A percentile compares a stretch with the other conserved stretches of the same genome.
These are phyloP conservation scores for Mortierella polycephala DNA, from an alignment of 371 early-diverging fungal species.

Conservation along the genomic window DNA sequence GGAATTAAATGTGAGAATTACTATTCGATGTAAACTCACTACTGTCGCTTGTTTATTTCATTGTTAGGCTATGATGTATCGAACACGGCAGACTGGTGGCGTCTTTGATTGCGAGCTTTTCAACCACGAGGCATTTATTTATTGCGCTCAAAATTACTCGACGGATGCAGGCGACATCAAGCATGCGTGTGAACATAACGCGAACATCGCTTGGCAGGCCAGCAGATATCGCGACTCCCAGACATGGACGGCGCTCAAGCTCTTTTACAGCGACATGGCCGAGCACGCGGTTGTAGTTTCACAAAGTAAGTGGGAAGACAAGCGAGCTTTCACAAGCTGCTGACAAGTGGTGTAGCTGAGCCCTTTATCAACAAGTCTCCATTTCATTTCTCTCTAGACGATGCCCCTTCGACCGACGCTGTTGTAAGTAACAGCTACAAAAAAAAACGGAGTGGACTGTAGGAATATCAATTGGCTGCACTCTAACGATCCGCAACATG, in stretches of 20 bases:
- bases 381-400: slow-evolving; percentile 3
- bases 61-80: slow-evolving; percentile 36
- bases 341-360: too few species aligned
- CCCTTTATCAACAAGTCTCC: too few species aligned
- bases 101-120: slow-evolving; percentile 74
- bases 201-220: slow-evolving; percentile 76
- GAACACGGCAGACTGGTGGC: slow-evolving; percentile 65
- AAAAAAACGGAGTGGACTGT: background rate
- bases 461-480: background rate
- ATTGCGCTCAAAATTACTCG: slow-evolving; percentile 73
- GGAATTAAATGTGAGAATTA: too few species aligned
- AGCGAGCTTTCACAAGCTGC: too few species aligned
- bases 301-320: slow-evolving; percentile 13
- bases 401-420: slow-evolving; percentile 8
- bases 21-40: background rate
- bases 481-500: background rate
- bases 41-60: background rate
- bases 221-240: slow-evolving; percentile 77
- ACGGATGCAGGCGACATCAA: slow-evolving; percentile 62
- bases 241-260: slow-evolving; percentile 82
- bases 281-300: slow-evolving; percentile 39
- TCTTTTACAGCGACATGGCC: slow-evolving; percentile 64
- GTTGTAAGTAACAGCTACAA: background rate
- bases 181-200: slow-evolving; percentile 73
- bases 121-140: slow-evolving; percentile 74